Evolutionary conservation across 2,329 filamentous ascomycete species (phyloP), one percentile per base, ranked within the genome.

Genomic region (Verticillium nubilum): DNA sequence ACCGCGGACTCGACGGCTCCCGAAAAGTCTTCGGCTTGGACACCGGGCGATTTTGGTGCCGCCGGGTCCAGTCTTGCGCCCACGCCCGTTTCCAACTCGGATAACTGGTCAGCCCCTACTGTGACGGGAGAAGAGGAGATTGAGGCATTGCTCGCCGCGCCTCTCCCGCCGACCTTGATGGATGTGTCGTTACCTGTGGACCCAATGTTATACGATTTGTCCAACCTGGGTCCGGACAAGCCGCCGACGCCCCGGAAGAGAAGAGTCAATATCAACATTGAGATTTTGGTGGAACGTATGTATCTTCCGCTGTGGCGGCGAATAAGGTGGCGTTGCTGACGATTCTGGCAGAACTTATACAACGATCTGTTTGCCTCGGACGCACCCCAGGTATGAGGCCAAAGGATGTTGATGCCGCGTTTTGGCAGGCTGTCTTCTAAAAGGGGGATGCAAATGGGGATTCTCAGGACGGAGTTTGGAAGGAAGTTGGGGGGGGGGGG

Each of bases 351-450:
- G 75, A 78, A 67, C 63, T 78, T 53, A 67, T 69, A 0, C 59
- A 60, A 2, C 68, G 60, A 15, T 70, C 74, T 17, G 70, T 78
- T 6, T 78, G 76, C 47, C 62, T 78, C 7, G 76, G 76, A 9
- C 67, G 73, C 5, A 69, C 69, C 2, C 76, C 76, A 0, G 76
- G 74, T 0, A 60, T 78, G 10, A 70, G 76, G 6, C 73, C 73
- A 1, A 72, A 68, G 42, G 75, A 78, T 52, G 64, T 78, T 1
- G 58, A 63, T 17, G 15, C 56, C 15, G 58, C 62, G 2, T 64
- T 64, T 35, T 64, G 62, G 62, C 56, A 56, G 25, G 57, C 61
- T 5, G 19, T 63, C 26, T 52, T 56, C 27, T 53, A 19, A 50
- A 7, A 19, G 12, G 35, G 35, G n/a, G 3, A n/a, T 42, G 17